A percentile compares a stretch with the other conserved stretches of the same genome.
These are phyloP conservation scores for Scutellospora calospora DNA, from an alignment of 371 early-diverging fungal species.

Conservation along the genomic window DNA sequence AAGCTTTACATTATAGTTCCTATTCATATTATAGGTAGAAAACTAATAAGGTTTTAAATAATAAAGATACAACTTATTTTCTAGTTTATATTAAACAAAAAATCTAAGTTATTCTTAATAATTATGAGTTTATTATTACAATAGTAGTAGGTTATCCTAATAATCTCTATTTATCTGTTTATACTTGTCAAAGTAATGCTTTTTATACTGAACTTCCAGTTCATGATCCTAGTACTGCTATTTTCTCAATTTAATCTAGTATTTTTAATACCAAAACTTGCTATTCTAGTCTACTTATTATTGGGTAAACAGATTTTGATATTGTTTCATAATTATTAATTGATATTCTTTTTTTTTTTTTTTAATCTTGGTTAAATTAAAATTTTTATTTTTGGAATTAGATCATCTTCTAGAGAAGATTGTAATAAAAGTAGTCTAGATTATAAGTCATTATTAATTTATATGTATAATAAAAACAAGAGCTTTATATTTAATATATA, in stretches of 20 bases:
- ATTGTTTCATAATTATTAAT: background rate
- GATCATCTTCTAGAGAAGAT: background rate
- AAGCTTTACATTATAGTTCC: background rate
- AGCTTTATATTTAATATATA: background rate
- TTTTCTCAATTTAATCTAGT: background rate
- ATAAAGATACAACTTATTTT: background rate
- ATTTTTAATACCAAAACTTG: background rate
- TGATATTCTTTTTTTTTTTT: background rate
- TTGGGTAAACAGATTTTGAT: background rate
- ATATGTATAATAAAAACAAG: background rate
- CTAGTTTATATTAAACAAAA: background rate
- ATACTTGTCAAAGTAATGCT: background rate
- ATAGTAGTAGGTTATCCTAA: conserved; percentile 1
- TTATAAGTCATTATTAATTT: background rate
- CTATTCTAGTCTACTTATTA: background rate
- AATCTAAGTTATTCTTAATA: background rate
- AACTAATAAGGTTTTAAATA: background rate
- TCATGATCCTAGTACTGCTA: background rate
- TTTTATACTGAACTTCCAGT: background rate
- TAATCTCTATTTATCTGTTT: background rate
- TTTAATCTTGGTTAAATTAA: background rate
- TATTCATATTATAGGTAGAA: background rate
- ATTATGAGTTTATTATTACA: background rate
- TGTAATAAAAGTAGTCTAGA: background rate
- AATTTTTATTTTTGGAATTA: background rate